Evolutionary conservation across 2,329 filamentous ascomycete species (phyloP), one percentile per base, ranked within the genome.

Genomic region (Cladophialophora bantiana): DNA sequence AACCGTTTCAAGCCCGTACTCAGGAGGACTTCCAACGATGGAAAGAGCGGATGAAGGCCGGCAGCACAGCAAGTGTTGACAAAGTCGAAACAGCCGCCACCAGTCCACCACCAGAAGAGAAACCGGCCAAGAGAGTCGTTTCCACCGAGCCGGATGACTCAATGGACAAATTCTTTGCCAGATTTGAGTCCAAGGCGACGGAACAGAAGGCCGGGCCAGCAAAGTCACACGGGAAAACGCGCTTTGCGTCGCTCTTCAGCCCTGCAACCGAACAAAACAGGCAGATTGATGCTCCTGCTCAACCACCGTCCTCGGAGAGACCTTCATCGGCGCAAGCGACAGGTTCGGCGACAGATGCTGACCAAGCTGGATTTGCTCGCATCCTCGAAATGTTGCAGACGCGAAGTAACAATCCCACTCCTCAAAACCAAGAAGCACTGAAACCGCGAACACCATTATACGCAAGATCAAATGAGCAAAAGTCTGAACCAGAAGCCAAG

Each of bases 1-100:
- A 70, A 38, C 63, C 68, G 4, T 70, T 67, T 40, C 87, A 90
- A 73, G 86, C 85, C 4, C 91, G 92, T 73, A 97, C 93, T 0
- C 90, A 92, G 74, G 93, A 96, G 75, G 94, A 97, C 72, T 96
- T 97, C 78, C 90, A 96, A 80, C 92, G 92, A 72, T 97, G 94
- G 88, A 97, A 97, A 84, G 92, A 96, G 73, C 86, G 85, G 70
- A 96, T 96, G 93, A 94, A 91, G 78, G 89, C 88, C 45, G 87
- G 68, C 87, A 63, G 69, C 40, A 35, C 62, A 26, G 59, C 66
- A 9, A 53, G 64, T 6, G 20, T 48, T 31, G 65, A 69, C 1
- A 66, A 62, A 36, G 26, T 45, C 20, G 71, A 84, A 42, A 62
- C 62, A 10, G 40, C 64, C 57, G 55, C 71, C 73, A 34, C 69